Evolutionary conservation across 2,329 filamentous ascomycete genomes (phyloP).

Genomic region (Raffaelea ambrosiae): DNA sequence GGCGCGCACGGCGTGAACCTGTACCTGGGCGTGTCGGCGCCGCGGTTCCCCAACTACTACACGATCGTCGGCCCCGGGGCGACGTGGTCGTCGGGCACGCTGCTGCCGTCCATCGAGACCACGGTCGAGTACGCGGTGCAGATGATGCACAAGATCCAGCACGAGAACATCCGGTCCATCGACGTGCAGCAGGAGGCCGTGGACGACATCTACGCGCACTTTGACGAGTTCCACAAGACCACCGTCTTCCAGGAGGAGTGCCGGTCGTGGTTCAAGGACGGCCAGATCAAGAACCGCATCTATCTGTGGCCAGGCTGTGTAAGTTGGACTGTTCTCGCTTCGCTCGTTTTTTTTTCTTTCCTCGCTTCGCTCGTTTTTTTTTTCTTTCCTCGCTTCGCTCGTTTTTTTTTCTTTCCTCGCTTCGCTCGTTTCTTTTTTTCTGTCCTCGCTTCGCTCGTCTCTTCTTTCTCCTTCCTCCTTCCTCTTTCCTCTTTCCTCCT

Average conservation of each 20-base stretch:
- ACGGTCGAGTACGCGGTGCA: constrained; percentile 22
- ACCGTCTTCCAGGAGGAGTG: constrained; percentile 30
- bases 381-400: background rate
- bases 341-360: background rate
- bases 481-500: too few species aligned
- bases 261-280: constrained; percentile 11
- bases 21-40: constrained; percentile 11
- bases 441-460: too few species aligned
- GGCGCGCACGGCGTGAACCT: constrained; percentile 13
- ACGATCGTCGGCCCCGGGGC: constrained; percentile 10
- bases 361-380: background rate
- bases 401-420: background rate
- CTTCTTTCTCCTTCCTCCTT: too few species aligned
- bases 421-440: too few species aligned
- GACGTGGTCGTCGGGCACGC: constrained; percentile 8
- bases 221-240: constrained; percentile 33
- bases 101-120: constrained; percentile 11
- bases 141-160: constrained; percentile 35
- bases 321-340: background rate
- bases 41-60: constrained; percentile 14
- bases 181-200: constrained; percentile 36
- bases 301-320: constrained; percentile 17
- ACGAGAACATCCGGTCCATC: constrained; percentile 34
- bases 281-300: constrained; percentile 23
- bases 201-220: constrained; percentile 39